Percentiles rank a stretch among this genome's conserved stretches.
Conservation (phyloP, 73 alveolate genomes). For the Symbiodinium pilosum region DNA sequence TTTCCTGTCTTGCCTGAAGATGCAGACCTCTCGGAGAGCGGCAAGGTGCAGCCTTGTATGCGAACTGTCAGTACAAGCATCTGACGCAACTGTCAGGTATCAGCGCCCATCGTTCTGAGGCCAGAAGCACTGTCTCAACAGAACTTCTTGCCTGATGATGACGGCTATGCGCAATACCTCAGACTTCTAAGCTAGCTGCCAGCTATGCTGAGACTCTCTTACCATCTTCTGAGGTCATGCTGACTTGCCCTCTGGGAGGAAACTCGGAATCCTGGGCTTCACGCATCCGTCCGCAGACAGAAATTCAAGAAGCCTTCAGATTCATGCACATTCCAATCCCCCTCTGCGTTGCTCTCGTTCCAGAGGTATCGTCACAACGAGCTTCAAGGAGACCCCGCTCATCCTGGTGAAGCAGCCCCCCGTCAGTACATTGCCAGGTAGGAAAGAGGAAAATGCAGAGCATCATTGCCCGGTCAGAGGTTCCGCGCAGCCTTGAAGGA, state of each 20-base stretch:
- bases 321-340: too few species aligned
- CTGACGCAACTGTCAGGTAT: neutral
- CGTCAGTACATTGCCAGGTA: slow-evolving; percentile 17
- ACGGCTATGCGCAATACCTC: slow-evolving; percentile 24
- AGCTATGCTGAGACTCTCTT: neutral
- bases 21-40: neutral
- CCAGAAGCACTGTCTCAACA: slow-evolving; percentile 46
- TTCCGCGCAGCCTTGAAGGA: neutral
- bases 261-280: slow-evolving; percentile 93
- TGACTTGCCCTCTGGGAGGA: slow-evolving; percentile 78
- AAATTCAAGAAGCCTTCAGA: neutral
- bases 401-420: slow-evolving; percentile 72
- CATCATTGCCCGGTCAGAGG: too few species aligned
- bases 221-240: slow-evolving; percentile 20
- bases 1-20: neutral
- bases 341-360: neutral
- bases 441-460: too few species aligned
- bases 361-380: slow-evolving; percentile 52
- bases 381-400: slow-evolving; percentile 33
- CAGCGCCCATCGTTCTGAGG: neutral
- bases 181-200: neutral
- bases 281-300: slow-evolving; percentile 47
- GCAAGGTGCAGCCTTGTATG: too few species aligned
- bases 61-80: neutral
- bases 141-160: slow-evolving; percentile 50